Evolutionary conservation across 2,329 filamentous ascomycete genomes (phyloP).

Genomic region (Colletotrichum simmondsii): DNA sequence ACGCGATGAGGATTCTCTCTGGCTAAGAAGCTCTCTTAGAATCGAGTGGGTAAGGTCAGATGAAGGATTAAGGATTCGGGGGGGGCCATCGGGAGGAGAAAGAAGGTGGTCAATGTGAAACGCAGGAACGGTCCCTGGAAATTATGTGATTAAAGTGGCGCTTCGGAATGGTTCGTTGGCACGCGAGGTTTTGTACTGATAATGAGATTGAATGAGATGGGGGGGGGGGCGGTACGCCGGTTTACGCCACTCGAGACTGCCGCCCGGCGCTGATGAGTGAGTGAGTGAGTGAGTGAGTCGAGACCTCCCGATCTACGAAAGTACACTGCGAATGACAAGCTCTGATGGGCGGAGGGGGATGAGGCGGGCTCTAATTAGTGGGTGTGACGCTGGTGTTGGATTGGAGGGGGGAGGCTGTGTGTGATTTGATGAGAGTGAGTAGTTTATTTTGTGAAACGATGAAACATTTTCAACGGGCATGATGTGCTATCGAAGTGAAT

Average conservation of each 20-base stretch:
- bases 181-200: background rate
- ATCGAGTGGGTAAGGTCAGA: background rate
- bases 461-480: background rate
- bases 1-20: background rate
- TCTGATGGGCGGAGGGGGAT: background rate
- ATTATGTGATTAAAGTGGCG: background rate
- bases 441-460: constrained; percentile 1
- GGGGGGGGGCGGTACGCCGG: too few relatives aligned
- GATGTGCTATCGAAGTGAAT: too few relatives aligned
- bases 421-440: background rate
- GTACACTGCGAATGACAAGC: background rate
- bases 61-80: background rate
- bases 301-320: background rate
- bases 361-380: background rate
- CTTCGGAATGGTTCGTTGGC: background rate
- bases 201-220: background rate
- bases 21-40: background rate
- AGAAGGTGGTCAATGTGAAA: constrained; percentile 16
- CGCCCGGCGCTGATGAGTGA: background rate
- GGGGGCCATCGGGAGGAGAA: background rate
- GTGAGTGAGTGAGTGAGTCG: background rate
- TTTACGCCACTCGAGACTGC: background rate
- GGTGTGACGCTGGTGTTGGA: background rate
- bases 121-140: constrained; percentile 18
- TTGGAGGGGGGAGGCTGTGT: background rate